Base-by-base conservation (phyloP, 2,329 filamentous ascomycete species). In the Talaromyces islandicus region DNA sequence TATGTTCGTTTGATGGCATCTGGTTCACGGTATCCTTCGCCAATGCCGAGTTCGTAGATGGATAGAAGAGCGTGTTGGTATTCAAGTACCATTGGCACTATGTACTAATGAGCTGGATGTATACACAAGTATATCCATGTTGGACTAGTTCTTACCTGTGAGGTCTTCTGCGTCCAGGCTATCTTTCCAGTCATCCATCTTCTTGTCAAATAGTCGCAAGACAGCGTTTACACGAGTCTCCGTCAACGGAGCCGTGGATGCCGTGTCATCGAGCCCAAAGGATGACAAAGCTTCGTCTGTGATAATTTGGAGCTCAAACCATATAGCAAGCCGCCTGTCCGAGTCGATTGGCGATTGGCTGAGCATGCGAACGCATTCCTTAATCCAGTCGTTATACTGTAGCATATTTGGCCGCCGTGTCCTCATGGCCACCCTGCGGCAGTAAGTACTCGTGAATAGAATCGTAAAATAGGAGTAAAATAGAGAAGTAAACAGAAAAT, bases 231-330 rank as follows among this genome's bases (percentile, higher is more conserved):
- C 66, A 1, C 71, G 70, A 10, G 70, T 68, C 54, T 74, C 71
- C 5, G 71, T 71, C 55, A 73, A 59, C 1, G 66, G 63, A 4
- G 69, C 68, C 7, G 67, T 66, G 19, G 69, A 65, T 38, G 70
- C 73, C 12, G 71, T 73, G 58, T 74, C 71, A 9, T 74, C 71
- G 5, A 74, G 66, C 10, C 71, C 71, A 56, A 74, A 73, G 3
- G 71, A 73, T 30, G 70, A 67, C 67, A 71, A 65, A 0, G 71
- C 67, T 59, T 74, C 71, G 46, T 74, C 71, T 19, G 69, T 69
- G 57, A 72, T 71, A 11, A 65, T 65, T 46, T 74, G 71, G 14
- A 74, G 66, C 43, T 71, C 68, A 46, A 74, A 74, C 71, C 71
- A 73, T 17, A 64, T 65, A 7, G 71, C 71, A 54, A 70, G 63